Base-by-base conservation (phyloP, 192 early-diverging fungal genomes). In the Lunasporangiospora selenospora region DNA sequence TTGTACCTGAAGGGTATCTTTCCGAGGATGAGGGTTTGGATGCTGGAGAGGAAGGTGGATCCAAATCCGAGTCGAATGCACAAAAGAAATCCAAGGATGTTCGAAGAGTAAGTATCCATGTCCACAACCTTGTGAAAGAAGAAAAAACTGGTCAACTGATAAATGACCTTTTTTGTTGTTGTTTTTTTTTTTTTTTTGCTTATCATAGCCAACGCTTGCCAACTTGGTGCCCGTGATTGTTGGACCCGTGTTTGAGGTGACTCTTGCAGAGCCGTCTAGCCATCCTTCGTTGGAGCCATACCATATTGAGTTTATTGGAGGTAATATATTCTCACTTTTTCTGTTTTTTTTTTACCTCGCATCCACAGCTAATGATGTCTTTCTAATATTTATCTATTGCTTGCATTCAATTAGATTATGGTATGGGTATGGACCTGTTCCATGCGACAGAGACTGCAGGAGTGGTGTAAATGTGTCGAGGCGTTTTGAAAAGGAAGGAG, bases 1-100 rank as follows among this genome's bases (percentile, higher is more conserved):
- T 93, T 27, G 93, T 93, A 8, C 91, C 92, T n/a, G 85, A 90
- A 65, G 91, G 90, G 3, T 96, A 94, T 80, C 76, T 96, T 3
- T 93, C 91, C 4, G 90, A 92, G 38, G 92, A 92, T 67, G 92
- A 93, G 51, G 77, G 77, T 2, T 33, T 81, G 13, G 69, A 73
- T 47, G 69, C 60, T 44, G 69, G 69, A 6, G 69, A 73, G 27
- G 69, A 73, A 27, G 69, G 65, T 19, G 66, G 59, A 10, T 42
- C 46, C 27, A 65, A 57, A 21, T 29, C 48, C 2, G 54, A 63
- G 33, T 38, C 40, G 10, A n/a, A n/a, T n/a, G 39, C 59, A 3
- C 36, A 43, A 8, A 62, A 56, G 23, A 62, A 62, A 33, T 53
- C 54, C 9, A 73, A 73, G 34, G 69, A 73, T 19, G 31, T 43